A percentile compares a stretch with the other conserved stretches of the same genome.
phyloP scores from a whole-genome alignment of 495 filamentous ascomycete species.

The Tuber magnatum region DNA sequence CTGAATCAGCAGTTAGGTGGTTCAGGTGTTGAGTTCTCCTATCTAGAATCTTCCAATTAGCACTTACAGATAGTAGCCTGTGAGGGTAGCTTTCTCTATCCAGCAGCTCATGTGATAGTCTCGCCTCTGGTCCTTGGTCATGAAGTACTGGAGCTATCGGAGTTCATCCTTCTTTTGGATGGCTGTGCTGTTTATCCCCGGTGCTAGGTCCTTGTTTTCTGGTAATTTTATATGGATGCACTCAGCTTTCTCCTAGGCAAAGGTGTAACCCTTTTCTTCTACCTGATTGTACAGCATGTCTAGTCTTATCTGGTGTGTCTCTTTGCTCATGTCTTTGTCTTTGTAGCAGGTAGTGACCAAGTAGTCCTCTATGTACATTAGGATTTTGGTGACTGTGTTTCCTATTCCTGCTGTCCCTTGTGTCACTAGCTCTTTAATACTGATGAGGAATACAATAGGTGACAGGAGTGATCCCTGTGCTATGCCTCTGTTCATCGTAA shows the following conservation, averaged over 20 bases:
- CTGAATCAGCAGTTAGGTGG: background rate
- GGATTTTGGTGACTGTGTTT: background rate
- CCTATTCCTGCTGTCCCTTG: too few relatives aligned
- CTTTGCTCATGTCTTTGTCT: background rate
- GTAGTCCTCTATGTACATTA: background rate
- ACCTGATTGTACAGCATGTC: too few relatives aligned
- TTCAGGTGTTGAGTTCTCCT: background rate
- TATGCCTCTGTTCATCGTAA: background rate
- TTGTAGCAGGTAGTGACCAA: too few relatives aligned
- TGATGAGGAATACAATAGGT: background rate
- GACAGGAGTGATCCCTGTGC: background rate
- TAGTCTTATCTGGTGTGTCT: too few relatives aligned
- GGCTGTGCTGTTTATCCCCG: accelerated
- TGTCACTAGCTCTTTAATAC: background rate
- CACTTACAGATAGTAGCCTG: too few relatives aligned
- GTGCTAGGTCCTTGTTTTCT: background rate
- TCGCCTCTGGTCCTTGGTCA: background rate
- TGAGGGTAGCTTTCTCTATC: background rate
- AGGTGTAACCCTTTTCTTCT: too few relatives aligned
- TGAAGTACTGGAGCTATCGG: background rate
- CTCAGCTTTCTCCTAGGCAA: accelerated
- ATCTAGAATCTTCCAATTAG: background rate
- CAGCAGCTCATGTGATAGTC: background rate
- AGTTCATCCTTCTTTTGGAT: too few relatives aligned
- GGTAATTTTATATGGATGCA: background rate